These are phyloP conservation scores for Gossypium arboreum DNA, from an alignment of 345 rosid species.

Conservation along the genomic window DNA sequence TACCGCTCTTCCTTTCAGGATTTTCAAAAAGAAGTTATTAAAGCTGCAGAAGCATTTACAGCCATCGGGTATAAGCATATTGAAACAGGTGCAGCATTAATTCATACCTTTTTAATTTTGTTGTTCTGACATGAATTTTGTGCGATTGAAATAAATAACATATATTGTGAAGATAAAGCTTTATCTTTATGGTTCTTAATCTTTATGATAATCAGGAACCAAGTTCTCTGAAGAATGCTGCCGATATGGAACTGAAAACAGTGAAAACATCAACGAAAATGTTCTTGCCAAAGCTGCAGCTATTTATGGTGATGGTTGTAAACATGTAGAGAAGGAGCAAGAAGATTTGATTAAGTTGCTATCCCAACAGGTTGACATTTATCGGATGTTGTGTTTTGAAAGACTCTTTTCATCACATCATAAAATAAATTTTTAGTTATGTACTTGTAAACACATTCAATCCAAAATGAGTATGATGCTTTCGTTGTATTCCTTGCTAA, in stretches of 20 bases:
- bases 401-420: background rate
- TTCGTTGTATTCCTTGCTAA: slow-evolving; percentile 12
- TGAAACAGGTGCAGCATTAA: slow-evolving; percentile 63
- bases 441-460: slow-evolving; percentile 4
- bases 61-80: slow-evolving; percentile 74
- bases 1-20: slow-evolving; percentile 48
- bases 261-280: slow-evolving; percentile 60
- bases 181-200: slow-evolving; percentile 9
- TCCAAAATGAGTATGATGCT: background rate
- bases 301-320: slow-evolving; percentile 83
- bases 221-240: slow-evolving; percentile 85
- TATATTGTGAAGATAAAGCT: slow-evolving; percentile 11
- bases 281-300: slow-evolving; percentile 87
- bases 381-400: background rate
- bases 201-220: slow-evolving; percentile 50
- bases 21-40: slow-evolving; percentile 76
- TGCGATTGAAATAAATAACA: background rate
- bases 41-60: slow-evolving; percentile 72
- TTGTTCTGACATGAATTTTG: background rate
- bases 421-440: background rate
- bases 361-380: slow-evolving; percentile 63
- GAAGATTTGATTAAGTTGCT: slow-evolving; percentile 70
- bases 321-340: slow-evolving; percentile 86
- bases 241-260: slow-evolving; percentile 77
- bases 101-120: slow-evolving; percentile 9